These are phyloP conservation scores for Lactarius trivialis DNA, from an alignment of 768 basidiomycete genomes.

Conservation along the genomic window DNA sequence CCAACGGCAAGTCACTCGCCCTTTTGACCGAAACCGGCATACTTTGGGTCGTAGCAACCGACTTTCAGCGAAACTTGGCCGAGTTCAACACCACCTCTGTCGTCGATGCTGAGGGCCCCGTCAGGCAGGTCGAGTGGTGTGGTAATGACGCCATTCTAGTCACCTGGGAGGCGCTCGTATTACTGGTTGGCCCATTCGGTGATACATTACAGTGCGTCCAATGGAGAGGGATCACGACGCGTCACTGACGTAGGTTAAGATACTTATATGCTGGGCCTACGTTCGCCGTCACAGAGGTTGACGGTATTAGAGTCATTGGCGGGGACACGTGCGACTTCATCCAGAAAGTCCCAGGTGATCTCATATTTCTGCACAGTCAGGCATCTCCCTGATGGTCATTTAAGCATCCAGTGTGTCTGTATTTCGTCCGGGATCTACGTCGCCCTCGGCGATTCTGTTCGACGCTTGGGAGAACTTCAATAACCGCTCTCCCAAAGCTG, in stretches of 20 bases:
- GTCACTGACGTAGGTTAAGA: conserved; percentile 28
- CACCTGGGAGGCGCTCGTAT: conserved; percentile 68
- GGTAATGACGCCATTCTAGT: conserved; percentile 91
- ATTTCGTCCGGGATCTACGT: conserved; percentile 88
- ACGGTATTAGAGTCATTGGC: conserved; percentile 81
- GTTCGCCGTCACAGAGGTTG: conserved; percentile 78
- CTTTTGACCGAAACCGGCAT: conserved; percentile 64
- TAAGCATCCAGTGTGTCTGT: conserved; percentile 73
- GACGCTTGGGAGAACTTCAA: conserved; percentile 90
- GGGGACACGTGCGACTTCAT: conserved; percentile 80
- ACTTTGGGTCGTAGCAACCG: conserved; percentile 91
- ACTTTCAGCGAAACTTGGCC: conserved; percentile 83
- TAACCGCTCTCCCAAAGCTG: conserved; percentile 80
- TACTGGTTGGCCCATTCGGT: conserved; percentile 90
- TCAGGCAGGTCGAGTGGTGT: conserved; percentile 86
- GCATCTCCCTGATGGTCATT: conserved; percentile 1
- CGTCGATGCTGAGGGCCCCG: conserved; percentile 47
- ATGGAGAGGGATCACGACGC: neutral
- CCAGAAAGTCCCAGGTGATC: conserved; percentile 83
- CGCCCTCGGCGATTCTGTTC: conserved; percentile 85
- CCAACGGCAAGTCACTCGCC: conserved; percentile 89
- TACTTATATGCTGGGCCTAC: conserved; percentile 73
- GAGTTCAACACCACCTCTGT: conserved; percentile 71
- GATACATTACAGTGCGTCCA: conserved; percentile 70
- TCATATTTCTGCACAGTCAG: neutral